Conservation (phyloP, 306 rosid genomes). For the Inga laurina region DNA sequence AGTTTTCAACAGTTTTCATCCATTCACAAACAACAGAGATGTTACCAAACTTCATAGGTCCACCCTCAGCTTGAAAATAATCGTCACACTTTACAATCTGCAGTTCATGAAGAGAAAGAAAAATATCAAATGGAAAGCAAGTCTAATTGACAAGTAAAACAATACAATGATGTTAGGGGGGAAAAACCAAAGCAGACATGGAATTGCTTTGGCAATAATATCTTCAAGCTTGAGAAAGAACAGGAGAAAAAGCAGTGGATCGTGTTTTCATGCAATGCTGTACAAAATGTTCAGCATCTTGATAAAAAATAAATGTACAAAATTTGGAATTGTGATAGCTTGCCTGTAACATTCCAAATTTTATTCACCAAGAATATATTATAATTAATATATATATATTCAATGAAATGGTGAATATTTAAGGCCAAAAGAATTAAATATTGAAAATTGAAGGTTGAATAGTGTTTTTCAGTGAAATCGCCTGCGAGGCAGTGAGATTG, state of each 20-base stretch:
- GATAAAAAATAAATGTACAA: background rate
- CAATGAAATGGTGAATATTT: too few species aligned
- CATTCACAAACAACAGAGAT: slow-evolving; percentile 65
- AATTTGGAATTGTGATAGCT: background rate
- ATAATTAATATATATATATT: too few species aligned
- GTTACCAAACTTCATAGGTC: slow-evolving; percentile 85
- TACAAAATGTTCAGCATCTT: background rate
- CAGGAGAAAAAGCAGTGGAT: background rate
- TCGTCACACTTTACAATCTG: slow-evolving; percentile 84
- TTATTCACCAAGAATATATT: too few species aligned
- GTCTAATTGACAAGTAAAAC: background rate
- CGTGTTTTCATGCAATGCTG: background rate
- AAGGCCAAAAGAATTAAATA: too few species aligned
- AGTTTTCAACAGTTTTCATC: slow-evolving; percentile 56
- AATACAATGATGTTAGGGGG: background rate
- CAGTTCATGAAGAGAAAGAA: background rate
- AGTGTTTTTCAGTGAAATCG: too few species aligned
- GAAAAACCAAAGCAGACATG: background rate
- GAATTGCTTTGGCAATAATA: background rate
- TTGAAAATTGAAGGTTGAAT: too few species aligned
- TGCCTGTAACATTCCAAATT: too few species aligned
- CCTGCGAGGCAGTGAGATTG: too few species aligned
- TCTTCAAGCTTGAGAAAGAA: background rate
- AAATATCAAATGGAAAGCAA: background rate
- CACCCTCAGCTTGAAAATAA: slow-evolving; percentile 88